Conservation (phyloP, 371 early-diverging fungal species). For the Catenaria anguillulae region DNA sequence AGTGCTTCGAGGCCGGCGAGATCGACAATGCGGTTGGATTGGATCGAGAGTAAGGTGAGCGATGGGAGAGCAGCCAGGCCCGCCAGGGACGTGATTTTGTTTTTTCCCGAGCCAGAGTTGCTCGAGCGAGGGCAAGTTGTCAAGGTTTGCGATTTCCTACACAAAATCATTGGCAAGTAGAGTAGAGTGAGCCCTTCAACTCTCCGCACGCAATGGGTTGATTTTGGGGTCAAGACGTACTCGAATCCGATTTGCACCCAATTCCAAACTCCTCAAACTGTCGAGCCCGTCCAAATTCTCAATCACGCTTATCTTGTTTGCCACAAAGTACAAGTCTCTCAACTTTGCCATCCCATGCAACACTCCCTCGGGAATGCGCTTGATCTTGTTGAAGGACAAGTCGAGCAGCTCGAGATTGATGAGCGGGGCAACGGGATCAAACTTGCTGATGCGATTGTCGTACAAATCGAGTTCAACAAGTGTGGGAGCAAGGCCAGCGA, state of each 20-base stretch:
- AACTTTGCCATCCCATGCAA: slow-evolving; percentile 40
- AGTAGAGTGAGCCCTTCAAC: not conserved
- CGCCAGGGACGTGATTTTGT: slow-evolving; percentile 57
- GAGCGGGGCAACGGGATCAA: slow-evolving; percentile 48
- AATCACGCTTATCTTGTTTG: slow-evolving; percentile 64
- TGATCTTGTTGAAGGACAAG: slow-evolving; percentile 82
- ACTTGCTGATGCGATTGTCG: slow-evolving; percentile 74
- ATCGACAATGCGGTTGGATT: slow-evolving; percentile 59
- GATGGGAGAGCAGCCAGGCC: slow-evolving; percentile 30
- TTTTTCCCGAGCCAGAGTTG: slow-evolving; percentile 93
- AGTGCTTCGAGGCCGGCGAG: slow-evolving; percentile 60
- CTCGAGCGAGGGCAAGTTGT: slow-evolving; percentile 53
- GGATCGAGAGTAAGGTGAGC: slow-evolving; percentile 61
- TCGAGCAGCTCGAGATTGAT: slow-evolving; percentile 55
- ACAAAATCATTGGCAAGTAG: not conserved
- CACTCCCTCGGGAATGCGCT: slow-evolving; percentile 36
- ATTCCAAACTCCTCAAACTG: slow-evolving; percentile 63
- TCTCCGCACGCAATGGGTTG: no score
- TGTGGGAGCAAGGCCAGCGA: slow-evolving; percentile 29
- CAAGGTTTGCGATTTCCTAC: slow-evolving; percentile 69
- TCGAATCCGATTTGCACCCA: slow-evolving; percentile 87
- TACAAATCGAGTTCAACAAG: slow-evolving; percentile 80
- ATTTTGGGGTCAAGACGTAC: slow-evolving; percentile 23
- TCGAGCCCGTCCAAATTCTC: slow-evolving; percentile 50
- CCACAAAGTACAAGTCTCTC: slow-evolving; percentile 58